Percentiles rank a stretch among this genome's conserved stretches.
Conservation (phyloP, 345 rosid species). For the Arabidopsis suecica region DNA sequence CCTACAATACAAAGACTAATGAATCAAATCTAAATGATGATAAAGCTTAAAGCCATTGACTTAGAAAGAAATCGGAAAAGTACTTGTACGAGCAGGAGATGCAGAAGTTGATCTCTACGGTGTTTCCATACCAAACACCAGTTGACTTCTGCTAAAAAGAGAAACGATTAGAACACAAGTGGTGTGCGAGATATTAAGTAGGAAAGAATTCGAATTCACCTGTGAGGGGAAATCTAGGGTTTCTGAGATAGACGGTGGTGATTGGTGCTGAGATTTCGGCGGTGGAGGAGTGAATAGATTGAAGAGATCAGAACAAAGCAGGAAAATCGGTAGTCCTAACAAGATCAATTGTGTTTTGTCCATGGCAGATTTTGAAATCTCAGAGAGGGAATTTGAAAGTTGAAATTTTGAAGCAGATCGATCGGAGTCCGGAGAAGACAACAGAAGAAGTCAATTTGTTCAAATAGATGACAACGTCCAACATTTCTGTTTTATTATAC, state of each 20-base stretch:
- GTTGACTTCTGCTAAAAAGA: slow-evolving; percentile 44
- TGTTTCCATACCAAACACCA: slow-evolving; percentile 55
- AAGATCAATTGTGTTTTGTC: slow-evolving; percentile 57
- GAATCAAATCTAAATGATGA: neutral
- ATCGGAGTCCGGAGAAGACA: no score
- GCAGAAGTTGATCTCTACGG: slow-evolving; percentile 62
- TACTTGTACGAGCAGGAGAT: slow-evolving; percentile 11
- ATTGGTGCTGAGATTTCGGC: slow-evolving; percentile 41
- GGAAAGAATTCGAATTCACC: slow-evolving; percentile 36
- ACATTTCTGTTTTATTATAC: neutral
- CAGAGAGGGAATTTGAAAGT: no score
- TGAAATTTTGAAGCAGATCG: neutral
- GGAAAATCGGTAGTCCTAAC: slow-evolving; percentile 61
- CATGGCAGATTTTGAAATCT: slow-evolving; percentile 3
- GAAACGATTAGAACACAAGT: neutral
- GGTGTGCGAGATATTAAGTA: neutral
- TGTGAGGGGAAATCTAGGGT: slow-evolving; percentile 49
- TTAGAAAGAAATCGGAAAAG: neutral
- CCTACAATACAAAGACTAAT: slow-evolving; percentile 40
- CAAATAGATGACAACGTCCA: no score
- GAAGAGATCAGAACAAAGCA: slow-evolving; percentile 59
- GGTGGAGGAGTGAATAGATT: slow-evolving; percentile 68
- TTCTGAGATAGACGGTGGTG: slow-evolving; percentile 47
- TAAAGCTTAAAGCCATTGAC: no score
- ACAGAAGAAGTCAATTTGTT: no score